Conservation (phyloP, 2,329 filamentous ascomycete species). For the Fusarium albosuccineum region DNA sequence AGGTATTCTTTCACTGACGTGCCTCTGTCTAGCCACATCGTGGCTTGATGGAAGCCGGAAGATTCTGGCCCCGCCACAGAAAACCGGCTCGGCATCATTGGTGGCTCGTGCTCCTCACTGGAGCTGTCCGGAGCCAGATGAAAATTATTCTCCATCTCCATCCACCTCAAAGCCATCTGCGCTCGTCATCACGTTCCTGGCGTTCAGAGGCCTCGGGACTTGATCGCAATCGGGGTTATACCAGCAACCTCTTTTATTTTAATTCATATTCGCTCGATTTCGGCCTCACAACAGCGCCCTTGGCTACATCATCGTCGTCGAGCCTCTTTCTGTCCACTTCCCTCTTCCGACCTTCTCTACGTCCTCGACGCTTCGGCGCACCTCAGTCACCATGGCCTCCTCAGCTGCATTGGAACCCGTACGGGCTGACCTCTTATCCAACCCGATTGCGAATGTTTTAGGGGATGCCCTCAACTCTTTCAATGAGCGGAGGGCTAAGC, state of each 20-base stretch:
- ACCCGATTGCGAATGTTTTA: slow-evolving; percentile 77
- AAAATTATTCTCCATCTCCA: slow-evolving; percentile 55
- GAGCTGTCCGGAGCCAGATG: slow-evolving; percentile 48
- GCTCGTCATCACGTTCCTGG: slow-evolving; percentile 52
- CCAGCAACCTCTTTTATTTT: slow-evolving; percentile 38
- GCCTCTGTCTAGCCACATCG: slow-evolving; percentile 11
- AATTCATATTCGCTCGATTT: slow-evolving; percentile 13
- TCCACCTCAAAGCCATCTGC: slow-evolving; percentile 41
- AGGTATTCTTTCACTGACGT: too few relatives aligned
- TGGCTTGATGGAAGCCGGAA: slow-evolving; percentile 34
- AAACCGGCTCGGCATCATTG: slow-evolving; percentile 43
- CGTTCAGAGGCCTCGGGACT: slow-evolving; percentile 45
- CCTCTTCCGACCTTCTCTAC: slow-evolving; percentile 42
- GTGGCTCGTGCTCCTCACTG: slow-evolving; percentile 49
- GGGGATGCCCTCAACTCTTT: slow-evolving; percentile 86
- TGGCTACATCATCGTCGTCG: slow-evolving; percentile 35
- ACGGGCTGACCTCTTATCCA: slow-evolving; percentile 76
- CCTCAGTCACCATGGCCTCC: slow-evolving; percentile 63
- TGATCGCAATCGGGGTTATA: slow-evolving; percentile 42
- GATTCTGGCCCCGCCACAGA: slow-evolving; percentile 32
- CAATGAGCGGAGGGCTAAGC: slow-evolving; percentile 85
- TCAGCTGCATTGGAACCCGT: slow-evolving; percentile 64
- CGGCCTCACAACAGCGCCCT: slow-evolving; percentile 20
- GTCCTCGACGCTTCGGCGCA: slow-evolving; percentile 45
- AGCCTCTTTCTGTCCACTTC: slow-evolving; percentile 35